Evolutionary conservation across 2,329 filamentous ascomycete genomes (phyloP).

Genomic region (Colletotrichum liriopes): DNA sequence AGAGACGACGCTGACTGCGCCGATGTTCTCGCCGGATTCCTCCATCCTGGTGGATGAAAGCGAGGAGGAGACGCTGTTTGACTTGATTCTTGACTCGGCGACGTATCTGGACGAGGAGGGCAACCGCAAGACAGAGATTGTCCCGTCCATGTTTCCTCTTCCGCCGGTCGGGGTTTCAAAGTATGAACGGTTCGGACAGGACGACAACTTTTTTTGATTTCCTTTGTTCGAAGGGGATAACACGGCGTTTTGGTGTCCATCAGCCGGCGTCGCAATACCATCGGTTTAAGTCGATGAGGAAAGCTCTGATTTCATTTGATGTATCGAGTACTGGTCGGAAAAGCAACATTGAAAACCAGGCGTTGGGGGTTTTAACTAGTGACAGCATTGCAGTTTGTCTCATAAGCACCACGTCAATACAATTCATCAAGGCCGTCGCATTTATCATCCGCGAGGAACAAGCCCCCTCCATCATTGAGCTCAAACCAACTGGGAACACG

Average conservation of each 20-base stretch:
- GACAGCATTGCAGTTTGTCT: no score
- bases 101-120: slow-evolving; percentile 32
- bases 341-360: not conserved
- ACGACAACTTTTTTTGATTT: slow-evolving; percentile 31
- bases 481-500: no score
- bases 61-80: slow-evolving; percentile 39
- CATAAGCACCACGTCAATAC: not conserved
- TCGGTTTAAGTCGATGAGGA: slow-evolving; percentile 4
- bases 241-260: not conserved
- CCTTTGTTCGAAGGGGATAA: not conserved
- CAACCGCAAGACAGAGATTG: slow-evolving; percentile 16
- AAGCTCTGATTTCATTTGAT: not conserved
- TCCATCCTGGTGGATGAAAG: slow-evolving; percentile 32
- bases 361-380: no score
- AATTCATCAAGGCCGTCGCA: not conserved
- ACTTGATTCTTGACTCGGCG: slow-evolving; percentile 37
- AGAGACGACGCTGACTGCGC: not conserved
- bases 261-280: not conserved
- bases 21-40: slow-evolving; percentile 15
- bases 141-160: slow-evolving; percentile 28
- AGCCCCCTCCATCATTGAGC: no score
- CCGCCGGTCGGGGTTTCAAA: slow-evolving; percentile 10
- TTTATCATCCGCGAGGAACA: no score
- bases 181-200: slow-evolving; percentile 16
- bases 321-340: not conserved